These are phyloP conservation scores for Orbilia brochopaga DNA, from an alignment of 2,329 filamentous ascomycete species.

Conservation along the genomic window DNA sequence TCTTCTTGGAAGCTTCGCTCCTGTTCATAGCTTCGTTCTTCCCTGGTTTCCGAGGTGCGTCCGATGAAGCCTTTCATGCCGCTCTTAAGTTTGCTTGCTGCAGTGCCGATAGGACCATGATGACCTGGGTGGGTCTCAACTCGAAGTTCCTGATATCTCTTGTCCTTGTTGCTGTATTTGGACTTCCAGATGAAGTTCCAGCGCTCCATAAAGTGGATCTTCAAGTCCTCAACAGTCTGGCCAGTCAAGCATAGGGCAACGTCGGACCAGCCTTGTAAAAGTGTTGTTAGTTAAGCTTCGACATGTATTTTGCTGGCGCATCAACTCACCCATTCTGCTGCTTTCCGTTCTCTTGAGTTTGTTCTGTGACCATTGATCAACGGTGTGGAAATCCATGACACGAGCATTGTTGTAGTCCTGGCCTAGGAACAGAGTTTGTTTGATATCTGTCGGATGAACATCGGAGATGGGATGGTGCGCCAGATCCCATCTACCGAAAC, in stretches of 20 bases:
- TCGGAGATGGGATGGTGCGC: conserved; percentile 85
- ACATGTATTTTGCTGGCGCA: background rate
- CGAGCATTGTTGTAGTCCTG: conserved; percentile 93
- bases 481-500: conserved; percentile 87
- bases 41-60: background rate
- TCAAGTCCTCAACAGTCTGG: conserved; percentile 74
- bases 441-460: conserved; percentile 77
- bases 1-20: conserved; percentile 7
- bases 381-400: conserved; percentile 80
- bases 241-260: conserved; percentile 78
- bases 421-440: conserved; percentile 79
- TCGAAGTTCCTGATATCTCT: conserved; percentile 13
- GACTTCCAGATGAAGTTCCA: conserved; percentile 89
- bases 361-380: conserved; percentile 80
- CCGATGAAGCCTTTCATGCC: conserved; percentile 33
- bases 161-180: conserved; percentile 62
- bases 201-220: conserved; percentile 78
- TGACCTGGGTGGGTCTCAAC: conserved; percentile 31
- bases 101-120: conserved; percentile 23
- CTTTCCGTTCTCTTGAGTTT: conserved; percentile 79
- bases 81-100: conserved; percentile 33
- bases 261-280: conserved; percentile 75
- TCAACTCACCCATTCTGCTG: conserved; percentile 72
- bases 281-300: background rate
- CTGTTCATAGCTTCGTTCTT: background rate